These are phyloP conservation scores for Saccharomycopsis selenospora DNA, from an alignment of 805 yeast species.

Conservation along the genomic window DNA sequence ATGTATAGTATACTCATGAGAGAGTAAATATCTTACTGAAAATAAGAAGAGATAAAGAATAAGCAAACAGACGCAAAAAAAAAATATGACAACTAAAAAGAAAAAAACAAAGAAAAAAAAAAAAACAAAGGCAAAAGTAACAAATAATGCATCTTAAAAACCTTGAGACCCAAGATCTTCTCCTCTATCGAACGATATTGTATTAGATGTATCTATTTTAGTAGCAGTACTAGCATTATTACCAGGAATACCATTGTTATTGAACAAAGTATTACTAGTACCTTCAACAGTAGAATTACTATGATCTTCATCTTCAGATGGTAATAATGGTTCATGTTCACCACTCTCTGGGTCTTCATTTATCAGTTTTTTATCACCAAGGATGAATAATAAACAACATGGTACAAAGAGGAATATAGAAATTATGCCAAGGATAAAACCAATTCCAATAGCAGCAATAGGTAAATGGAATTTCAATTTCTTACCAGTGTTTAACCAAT, in stretches of 20 bases:
- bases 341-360: background rate
- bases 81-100: too few species aligned
- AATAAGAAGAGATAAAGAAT: too few species aligned
- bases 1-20: background rate
- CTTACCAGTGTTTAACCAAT: conserved; percentile 48
- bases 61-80: too few species aligned
- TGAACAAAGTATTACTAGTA: background rate
- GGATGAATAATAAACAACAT: conserved; percentile 32
- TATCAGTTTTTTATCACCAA: conserved; percentile 24
- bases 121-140: background rate
- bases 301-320: conserved; percentile 6
- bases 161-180: background rate
- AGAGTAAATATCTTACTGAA: too few species aligned
- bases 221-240: background rate
- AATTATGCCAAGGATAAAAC: conserved; percentile 55
- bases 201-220: background rate
- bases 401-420: conserved; percentile 29
- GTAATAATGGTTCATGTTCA: background rate
- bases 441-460: conserved; percentile 58
- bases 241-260: too few species aligned
- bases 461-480: conserved; percentile 58
- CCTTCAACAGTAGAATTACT: conserved; percentile 20
- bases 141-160: background rate
- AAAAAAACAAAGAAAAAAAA: too few species aligned
- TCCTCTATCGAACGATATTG: background rate